Conservation (phyloP, 1,284 basidiomycete species). For the Fomitopsis betulina region DNA sequence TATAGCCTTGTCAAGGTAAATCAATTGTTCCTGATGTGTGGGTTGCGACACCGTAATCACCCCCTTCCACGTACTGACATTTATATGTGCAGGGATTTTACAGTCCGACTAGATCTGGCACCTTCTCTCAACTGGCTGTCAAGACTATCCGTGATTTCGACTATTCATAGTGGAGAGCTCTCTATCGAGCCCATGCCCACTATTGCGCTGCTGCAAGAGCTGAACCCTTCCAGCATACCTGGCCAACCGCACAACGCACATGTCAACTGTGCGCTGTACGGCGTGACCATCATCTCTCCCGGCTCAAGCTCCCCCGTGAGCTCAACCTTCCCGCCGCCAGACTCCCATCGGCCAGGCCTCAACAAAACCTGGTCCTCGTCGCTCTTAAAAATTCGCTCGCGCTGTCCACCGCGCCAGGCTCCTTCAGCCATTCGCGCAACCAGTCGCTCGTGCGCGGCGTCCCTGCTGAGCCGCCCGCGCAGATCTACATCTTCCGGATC, state of each 20-base stretch:
- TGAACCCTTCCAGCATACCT: constrained; percentile 38
- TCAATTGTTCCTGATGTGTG: no score
- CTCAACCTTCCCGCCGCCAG: constrained; percentile 22
- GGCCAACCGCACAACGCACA: constrained; percentile 32
- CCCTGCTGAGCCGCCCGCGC: no score
- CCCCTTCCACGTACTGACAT: no score
- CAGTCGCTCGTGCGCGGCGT: constrained; percentile 27
- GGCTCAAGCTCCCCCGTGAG: constrained; percentile 12
- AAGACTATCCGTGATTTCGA: constrained; percentile 79
- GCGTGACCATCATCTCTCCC: constrained; percentile 42
- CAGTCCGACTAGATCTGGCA: constrained; percentile 89
- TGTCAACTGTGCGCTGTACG: constrained; percentile 72
- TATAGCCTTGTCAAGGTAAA: no score
- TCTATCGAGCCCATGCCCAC: constrained; percentile 83
- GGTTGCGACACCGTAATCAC: no score
- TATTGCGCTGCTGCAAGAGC: constrained; percentile 48
- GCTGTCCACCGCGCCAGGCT: constrained; percentile 22
- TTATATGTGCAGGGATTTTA: constrained; percentile 79
- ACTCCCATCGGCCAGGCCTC: constrained; percentile 24
- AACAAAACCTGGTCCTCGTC: constrained; percentile 48
- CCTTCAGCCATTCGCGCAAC: constrained; percentile 18
- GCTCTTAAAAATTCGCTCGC: constrained; percentile 50
- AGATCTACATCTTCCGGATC: constrained; percentile 62
- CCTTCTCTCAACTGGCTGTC: constrained; percentile 93
- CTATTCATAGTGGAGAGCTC: constrained; percentile 86